These are phyloP conservation scores for Cyclospora cayetanensis DNA, from an alignment of 169 alveolate species.

Conservation along the genomic window DNA sequence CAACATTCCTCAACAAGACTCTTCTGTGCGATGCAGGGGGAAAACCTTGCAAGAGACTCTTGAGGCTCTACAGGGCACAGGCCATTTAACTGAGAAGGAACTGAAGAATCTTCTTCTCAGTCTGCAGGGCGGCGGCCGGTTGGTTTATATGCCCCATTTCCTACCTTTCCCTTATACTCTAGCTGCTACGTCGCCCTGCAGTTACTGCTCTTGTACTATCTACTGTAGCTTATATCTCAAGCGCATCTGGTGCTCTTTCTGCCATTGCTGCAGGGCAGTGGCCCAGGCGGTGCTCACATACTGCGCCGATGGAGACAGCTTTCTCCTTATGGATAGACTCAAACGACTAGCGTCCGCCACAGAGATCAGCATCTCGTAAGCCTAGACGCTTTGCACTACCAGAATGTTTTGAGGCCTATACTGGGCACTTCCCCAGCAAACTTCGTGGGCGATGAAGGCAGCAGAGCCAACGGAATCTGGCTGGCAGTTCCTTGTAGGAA, in stretches of 20 bases:
- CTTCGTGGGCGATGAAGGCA: no score
- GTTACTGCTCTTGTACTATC: not conserved
- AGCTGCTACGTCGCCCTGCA: not conserved
- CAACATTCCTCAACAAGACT: not conserved
- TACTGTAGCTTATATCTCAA: not conserved
- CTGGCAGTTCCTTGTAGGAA: no score
- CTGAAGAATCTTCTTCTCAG: not conserved
- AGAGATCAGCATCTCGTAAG: no score
- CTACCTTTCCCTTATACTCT: not conserved
- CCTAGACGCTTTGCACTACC: no score
- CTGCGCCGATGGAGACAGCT: not conserved
- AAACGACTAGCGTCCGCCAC: not conserved
- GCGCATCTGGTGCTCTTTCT: not conserved
- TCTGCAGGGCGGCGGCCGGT: not conserved
- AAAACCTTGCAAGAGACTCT: not conserved
- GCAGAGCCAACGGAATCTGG: no score
- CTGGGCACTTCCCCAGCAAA: no score
- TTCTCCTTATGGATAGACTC: not conserved
- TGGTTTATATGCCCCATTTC: not conserved
- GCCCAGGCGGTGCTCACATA: not conserved
- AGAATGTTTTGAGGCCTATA: no score
- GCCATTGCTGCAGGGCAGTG: constrained; percentile 26
- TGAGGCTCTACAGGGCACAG: not conserved
- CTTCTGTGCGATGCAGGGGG: not conserved
- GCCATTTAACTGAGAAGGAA: not conserved